Evolutionary conservation across 2,329 filamentous ascomycete species (phyloP).

Genomic region (Emergomyces orientalis): DNA sequence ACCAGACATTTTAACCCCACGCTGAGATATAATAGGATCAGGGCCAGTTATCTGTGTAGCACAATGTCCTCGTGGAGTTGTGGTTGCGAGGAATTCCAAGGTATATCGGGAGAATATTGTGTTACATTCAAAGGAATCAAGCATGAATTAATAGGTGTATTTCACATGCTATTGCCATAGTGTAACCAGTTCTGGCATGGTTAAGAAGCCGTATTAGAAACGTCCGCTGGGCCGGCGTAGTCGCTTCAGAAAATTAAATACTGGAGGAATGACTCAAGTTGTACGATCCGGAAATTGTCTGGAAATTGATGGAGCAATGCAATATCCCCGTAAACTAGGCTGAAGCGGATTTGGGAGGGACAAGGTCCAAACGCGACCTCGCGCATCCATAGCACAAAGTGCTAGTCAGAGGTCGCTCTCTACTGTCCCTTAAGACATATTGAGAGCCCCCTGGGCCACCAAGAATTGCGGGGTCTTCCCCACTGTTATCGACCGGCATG

Average conservation of each 20-base stretch:
- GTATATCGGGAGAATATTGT: too few relatives aligned
- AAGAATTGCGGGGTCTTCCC: constrained; percentile 53
- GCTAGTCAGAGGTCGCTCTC: background rate
- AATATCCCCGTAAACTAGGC: background rate
- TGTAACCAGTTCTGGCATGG: background rate
- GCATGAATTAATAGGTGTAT: background rate
- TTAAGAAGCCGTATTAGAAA: background rate
- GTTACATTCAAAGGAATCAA: background rate
- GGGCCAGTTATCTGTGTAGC: background rate
- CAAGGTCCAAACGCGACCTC: constrained; percentile 29
- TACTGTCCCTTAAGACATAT: background rate
- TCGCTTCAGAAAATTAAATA: background rate
- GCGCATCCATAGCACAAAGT: constrained; percentile 36
- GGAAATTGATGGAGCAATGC: background rate
- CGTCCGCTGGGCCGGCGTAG: background rate
- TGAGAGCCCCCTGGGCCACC: background rate
- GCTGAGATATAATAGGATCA: background rate
- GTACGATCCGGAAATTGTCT: background rate
- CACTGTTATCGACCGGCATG: constrained; percentile 49
- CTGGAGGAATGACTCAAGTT: background rate
- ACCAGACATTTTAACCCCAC: background rate
- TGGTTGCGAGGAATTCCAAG: background rate
- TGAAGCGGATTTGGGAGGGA: background rate
- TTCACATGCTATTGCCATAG: background rate
- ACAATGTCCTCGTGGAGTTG: background rate